Conservation (phyloP, 2,329 filamentous ascomycete species). For the Colletotrichum cereale region DNA sequence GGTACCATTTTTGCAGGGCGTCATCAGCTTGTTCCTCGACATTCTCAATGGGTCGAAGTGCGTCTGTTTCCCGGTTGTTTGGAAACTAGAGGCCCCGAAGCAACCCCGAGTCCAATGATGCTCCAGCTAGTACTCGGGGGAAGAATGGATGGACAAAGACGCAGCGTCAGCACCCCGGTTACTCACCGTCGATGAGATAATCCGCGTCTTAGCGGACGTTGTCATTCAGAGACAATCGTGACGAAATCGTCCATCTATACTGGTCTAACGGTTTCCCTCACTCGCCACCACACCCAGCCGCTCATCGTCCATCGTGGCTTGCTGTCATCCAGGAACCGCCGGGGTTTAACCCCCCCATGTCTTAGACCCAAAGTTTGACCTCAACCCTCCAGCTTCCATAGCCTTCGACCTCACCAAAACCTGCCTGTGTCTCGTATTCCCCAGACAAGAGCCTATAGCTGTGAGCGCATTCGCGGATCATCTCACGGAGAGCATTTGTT, state of each 20-base stretch:
- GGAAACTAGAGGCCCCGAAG: background rate
- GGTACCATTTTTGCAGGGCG: background rate
- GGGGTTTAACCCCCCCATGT: conserved; percentile 20
- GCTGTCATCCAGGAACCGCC: conserved; percentile 8
- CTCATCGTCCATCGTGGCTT: conserved; percentile 27
- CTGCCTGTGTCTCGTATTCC: background rate
- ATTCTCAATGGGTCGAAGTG: background rate
- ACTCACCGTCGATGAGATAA: background rate
- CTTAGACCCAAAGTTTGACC: conserved; percentile 18
- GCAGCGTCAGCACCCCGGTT: background rate
- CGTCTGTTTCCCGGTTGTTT: background rate
- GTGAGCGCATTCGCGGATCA: background rate
- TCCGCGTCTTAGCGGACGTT: conserved; percentile 18
- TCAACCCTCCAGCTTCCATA: conserved; percentile 34
- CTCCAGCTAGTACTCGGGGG: background rate
- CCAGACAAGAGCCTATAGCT: background rate
- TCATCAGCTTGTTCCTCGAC: conserved; percentile 6
- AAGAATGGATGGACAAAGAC: background rate
- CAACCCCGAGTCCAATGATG: background rate
- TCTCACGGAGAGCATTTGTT: background rate
- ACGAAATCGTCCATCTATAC: conserved; percentile 15
- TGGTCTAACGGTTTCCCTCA: background rate
- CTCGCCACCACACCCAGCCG: conserved; percentile 15
- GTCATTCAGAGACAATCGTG: conserved; percentile 3
- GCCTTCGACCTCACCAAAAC: conserved; percentile 24